Base-by-base conservation (phyloP, 495 filamentous ascomycete genomes). In the Hamigera avellanea region DNA sequence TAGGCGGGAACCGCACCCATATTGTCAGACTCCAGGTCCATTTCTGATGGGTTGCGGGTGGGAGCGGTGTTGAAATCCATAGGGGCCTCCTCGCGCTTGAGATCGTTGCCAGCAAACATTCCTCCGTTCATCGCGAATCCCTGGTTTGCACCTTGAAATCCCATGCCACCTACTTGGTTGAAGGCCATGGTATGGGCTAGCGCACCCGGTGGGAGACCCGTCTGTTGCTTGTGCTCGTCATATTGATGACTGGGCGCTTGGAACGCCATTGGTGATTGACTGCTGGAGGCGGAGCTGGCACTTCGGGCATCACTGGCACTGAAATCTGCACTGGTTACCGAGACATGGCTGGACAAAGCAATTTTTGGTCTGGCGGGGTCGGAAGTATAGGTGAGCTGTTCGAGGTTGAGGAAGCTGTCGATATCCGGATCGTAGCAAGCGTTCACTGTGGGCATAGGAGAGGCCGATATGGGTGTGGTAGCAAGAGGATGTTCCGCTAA, bases 231-330 rank as follows among this genome's bases (percentile, higher is more conserved):
- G 60, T 93, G 85, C 30, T 79, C 75, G 42, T 87, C 80, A 61
- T 98, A 98, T 51, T 88, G 81, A 64, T 95, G 86, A 50, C 86
- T 94, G 7, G 89, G 88, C 14, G 71, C 86, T 29, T 77, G 72
- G 46, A 86, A 75, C 10, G 62, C 57, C 50, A 80, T 74, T 23
- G 69, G 72, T 15, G 60, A 59, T 44, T 64, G 63, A 40, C 54
- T 53, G 23, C 50, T 60, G n/a, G 57, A 57, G 19, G 59, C 57
- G 37, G 59, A 64, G 26, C 54, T 59, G 37, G 62, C 52, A 43
- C 58, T 61, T 32, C 61, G 50, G 35, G 53, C 45, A 42, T 65
- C 62, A 35, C 48, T 53, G 19, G 49, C 32, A 40, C 45, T 53
- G 38, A 54, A 63, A 2, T 68, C 64, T 32, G 57, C 53, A 32